Evolutionary conservation across 768 basidiomycete genomes (phyloP), one percentile per base, ranked within the genome.

Genomic region (Chalciporus chontae): DNA sequence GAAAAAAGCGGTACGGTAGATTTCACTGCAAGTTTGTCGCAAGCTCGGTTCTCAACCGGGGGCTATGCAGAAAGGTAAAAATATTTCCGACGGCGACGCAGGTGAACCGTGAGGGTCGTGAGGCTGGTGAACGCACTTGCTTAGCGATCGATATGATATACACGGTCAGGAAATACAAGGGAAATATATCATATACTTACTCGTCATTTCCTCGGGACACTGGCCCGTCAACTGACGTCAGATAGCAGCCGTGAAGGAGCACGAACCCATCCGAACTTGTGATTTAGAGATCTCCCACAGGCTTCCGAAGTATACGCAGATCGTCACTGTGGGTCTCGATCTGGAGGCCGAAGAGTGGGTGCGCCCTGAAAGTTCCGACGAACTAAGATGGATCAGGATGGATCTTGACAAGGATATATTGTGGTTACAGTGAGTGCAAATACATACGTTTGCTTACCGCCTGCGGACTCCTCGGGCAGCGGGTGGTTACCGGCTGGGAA

Each of bases 401-500:
- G 31, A 14, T 21, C 43, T 14, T 6, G 13, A 10, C 18, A 45
- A 31, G 27, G 31, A 17, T 15, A 36, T 36, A 36, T 36, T 36
- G n/a, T 36, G n/a, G 34, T 15, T 4, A 26, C 24, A 26, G 32
- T 36, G 37, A 29, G 27, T 29, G 7, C 26, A 26, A 26, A 26
- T 26, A 26, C 26, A 26, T 26, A 29, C 29, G 15, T 7, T n/a
- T 36, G 17, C 29, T 18, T 49, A 8, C 48, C 45, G 19, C 15
- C 43, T 63, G 34, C 50, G 61, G 44, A 29, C 15, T 57, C 58
- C 54, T 57, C 60, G 61, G 58, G 49, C 15, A 41, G 8, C n/a
- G 34, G 34, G 34, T 47, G 32, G 47, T 45, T 41, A n/a, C 50
- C 36, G 34, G 44, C 7, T 44, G 32, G 40, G 32, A 15, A 40